A percentile compares a stretch with the other conserved stretches of the same genome.
phyloP scores from a whole-genome alignment of 148 eudicot species.

The Nepenthes mirabilis region DNA sequence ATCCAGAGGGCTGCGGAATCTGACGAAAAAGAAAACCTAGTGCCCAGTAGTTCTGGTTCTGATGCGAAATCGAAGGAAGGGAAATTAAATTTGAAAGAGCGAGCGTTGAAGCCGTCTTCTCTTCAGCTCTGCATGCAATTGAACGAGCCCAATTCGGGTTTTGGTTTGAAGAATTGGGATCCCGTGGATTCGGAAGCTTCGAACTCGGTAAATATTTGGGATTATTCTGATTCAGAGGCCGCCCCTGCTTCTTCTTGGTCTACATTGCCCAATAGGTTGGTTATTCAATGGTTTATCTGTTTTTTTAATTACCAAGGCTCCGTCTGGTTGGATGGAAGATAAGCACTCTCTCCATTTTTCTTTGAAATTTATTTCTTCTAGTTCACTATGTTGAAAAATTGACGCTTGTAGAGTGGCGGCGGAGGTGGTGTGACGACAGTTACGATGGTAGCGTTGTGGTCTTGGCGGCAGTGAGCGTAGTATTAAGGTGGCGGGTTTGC shows the following conservation, averaged over 20 bases:
- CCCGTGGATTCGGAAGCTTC: constrained; percentile 28
- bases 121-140: constrained; percentile 65
- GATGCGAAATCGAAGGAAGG: constrained; percentile 16
- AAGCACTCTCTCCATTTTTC: too few species aligned
- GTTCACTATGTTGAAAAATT: too few species aligned
- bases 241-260: constrained; percentile 98
- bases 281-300: background rate
- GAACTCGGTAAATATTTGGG: constrained; percentile 58
- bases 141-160: constrained; percentile 49
- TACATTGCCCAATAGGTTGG: constrained; percentile 57
- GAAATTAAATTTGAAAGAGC: constrained; percentile 23
- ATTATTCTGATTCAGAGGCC: constrained; percentile 86
- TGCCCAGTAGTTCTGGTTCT: constrained; percentile 8
- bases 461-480: too few species aligned
- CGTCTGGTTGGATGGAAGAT: too few species aligned
- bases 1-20: constrained; percentile 5
- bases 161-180: constrained; percentile 27
- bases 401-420: too few species aligned
- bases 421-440: too few species aligned
- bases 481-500: too few species aligned
- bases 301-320: too few species aligned
- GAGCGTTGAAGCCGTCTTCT: constrained; percentile 56
- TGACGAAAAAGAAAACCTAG: constrained; percentile 40
- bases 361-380: too few species aligned
- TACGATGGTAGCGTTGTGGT: too few species aligned